Conservation (phyloP, 2,329 filamentous ascomycete genomes). For the Fusarium sublunatum region DNA sequence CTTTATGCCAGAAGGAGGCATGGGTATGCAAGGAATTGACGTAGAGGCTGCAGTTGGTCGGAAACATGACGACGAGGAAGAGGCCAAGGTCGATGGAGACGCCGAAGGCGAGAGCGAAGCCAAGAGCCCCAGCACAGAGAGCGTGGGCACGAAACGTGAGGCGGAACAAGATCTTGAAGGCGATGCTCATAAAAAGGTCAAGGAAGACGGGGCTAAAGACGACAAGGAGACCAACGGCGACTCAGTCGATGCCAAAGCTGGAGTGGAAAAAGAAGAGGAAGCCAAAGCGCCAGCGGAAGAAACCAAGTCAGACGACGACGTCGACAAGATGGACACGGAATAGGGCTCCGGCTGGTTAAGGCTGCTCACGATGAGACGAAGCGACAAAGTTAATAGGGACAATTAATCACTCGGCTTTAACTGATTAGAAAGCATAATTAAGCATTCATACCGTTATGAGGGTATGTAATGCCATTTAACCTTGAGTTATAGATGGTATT, state of each 20-base stretch:
- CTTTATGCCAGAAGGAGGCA: conserved; percentile 53
- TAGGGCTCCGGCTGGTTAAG: conserved; percentile 18
- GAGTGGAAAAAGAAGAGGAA: conserved; percentile 8
- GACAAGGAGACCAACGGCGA: conserved; percentile 54
- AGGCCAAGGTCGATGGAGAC: conserved; percentile 33
- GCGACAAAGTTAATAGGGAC: conserved; percentile 6
- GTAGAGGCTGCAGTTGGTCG: conserved; percentile 71
- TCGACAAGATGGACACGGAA: conserved; percentile 46
- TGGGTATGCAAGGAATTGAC: conserved; percentile 68
- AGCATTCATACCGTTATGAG: conserved; percentile 3
- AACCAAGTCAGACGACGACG: conserved; percentile 36
- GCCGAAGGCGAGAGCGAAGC: conserved; percentile 46
- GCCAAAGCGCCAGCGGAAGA: conserved; percentile 31
- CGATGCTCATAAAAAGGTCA: conserved; percentile 60
- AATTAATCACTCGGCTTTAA: conserved; percentile 6
- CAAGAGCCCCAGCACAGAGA: conserved; percentile 47
- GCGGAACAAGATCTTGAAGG: conserved; percentile 61
- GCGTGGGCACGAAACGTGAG: conserved; percentile 64
- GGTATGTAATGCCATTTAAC: conserved; percentile 7
- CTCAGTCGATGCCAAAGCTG: conserved; percentile 9
- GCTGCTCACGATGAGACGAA: conserved; percentile 19
- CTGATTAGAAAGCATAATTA: conserved; percentile 4
- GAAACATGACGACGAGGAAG: conserved; percentile 52
- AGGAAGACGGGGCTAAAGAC: conserved; percentile 53
- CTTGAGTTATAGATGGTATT: neutral